Conservation (phyloP, 371 early-diverging fungal species). For the Phascolomyces articulosus region DNA sequence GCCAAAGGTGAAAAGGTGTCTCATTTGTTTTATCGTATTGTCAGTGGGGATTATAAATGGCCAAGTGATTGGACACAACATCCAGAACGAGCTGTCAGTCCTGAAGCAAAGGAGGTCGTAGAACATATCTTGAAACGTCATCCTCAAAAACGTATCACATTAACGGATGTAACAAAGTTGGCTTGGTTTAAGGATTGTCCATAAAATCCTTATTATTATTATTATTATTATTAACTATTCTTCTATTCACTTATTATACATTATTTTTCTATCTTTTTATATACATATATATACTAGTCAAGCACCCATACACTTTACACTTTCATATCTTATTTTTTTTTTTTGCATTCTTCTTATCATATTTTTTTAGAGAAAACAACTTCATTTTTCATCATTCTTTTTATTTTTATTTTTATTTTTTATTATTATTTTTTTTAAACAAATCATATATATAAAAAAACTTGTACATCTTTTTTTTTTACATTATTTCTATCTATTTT, state of each 20-base stretch:
- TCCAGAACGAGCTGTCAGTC: slow-evolving; percentile 14
- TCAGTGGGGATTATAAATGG: slow-evolving; percentile 49
- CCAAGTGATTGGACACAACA: slow-evolving; percentile 28
- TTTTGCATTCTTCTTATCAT: too few relatives aligned
- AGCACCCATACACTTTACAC: too few relatives aligned
- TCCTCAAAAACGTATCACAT: slow-evolving; percentile 36
- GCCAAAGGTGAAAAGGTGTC: slow-evolving; percentile 44
- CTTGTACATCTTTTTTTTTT: too few relatives aligned
- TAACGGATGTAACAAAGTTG: slow-evolving; percentile 36
- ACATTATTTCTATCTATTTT: too few relatives aligned
- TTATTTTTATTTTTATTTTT: too few relatives aligned
- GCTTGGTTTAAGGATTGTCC: slow-evolving; percentile 26
- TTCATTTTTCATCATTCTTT: too few relatives aligned
- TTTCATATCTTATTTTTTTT: too few relatives aligned
- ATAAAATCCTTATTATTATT: not conserved
- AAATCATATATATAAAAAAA: too few relatives aligned
- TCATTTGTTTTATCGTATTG: slow-evolving; percentile 52
- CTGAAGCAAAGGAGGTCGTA: slow-evolving; percentile 43
- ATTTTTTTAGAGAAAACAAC: too few relatives aligned
- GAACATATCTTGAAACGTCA: slow-evolving; percentile 37
- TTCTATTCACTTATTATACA: not conserved
- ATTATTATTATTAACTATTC: not conserved
- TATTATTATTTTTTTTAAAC: too few relatives aligned
- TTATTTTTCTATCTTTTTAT: too few relatives aligned
- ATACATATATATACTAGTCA: not conserved